Evolutionary conservation across 169 alveolate species (phyloP), one percentile per base, ranked within the genome.

Genomic region (Cryptosporidium viatorum): DNA sequence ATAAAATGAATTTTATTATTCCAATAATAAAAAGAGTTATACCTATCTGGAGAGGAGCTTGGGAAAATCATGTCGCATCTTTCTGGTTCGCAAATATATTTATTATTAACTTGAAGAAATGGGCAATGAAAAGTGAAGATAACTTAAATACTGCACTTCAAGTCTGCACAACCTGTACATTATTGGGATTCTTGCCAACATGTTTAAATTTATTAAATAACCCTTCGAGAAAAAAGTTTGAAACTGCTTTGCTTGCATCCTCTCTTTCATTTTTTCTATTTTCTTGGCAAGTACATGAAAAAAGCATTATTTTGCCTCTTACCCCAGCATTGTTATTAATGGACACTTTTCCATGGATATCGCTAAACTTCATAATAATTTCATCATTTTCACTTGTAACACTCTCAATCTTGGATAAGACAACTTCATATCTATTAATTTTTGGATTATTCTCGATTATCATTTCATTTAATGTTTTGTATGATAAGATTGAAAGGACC

Each of bases 281-380:
- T 84, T 92, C 95, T 26, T 94, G 93, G 87, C 96, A 94, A 91
- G 98, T 96, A n/a, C 98, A 96, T 92, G 98, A 96, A 91, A 96
- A 96, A 92, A 95, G 97, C 29, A 95, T 96, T 33, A 92, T 96
- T 52, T 89, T 95, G 23, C 97, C 97, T 10, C 85, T 92, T 29
- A 39, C 94, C 14, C 94, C 96, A n/a, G 92, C 92, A 65, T 86
- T 91, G 84, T 91, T 94, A 35, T 86, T 93, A 52, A 67, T 84
- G 86, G 86, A 73, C 21, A 23, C 37, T 12, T 73, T 73, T 23
- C 86, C 86, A 23, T 73, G 62, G 86, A 35, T 73, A 31, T 33
- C 86, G 2, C 33, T 73, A 12, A 52, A 58, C 33, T 31, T 73
- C 43, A 73, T 59, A 33, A 58, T 73, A 35, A 7, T 73, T 52